Evolutionary conservation across 768 basidiomycete genomes (phyloP).

Genomic region (Pleurotus cornucopiae): DNA sequence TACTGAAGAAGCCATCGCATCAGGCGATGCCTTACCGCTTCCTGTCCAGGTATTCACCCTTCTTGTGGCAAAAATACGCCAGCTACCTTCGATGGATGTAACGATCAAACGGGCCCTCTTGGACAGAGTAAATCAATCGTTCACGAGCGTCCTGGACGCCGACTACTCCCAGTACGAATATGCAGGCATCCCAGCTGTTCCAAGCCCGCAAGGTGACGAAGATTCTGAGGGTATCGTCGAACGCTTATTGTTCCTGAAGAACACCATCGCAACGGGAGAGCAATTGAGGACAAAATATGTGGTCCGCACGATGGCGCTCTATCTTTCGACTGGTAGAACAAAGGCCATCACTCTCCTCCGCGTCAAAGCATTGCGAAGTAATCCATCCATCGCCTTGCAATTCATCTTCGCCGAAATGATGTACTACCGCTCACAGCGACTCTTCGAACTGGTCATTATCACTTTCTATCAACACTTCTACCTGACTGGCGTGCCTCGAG

Average conservation of each 20-base stretch:
- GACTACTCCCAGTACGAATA: slow-evolving; percentile 8
- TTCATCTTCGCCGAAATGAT: slow-evolving; percentile 39
- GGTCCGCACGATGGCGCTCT: slow-evolving; percentile 29
- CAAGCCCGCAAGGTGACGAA: slow-evolving; percentile 12
- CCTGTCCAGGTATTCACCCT: not conserved
- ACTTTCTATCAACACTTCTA: slow-evolving; percentile 51
- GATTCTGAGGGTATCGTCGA: slow-evolving; percentile 20
- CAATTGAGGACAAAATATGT: slow-evolving; percentile 10
- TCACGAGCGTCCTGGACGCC: not conserved
- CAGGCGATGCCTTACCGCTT: not conserved
- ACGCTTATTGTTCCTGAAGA: slow-evolving; percentile 11
- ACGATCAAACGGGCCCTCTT: not conserved
- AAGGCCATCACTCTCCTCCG: slow-evolving; percentile 29
- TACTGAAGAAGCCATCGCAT: not conserved
- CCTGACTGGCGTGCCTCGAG: slow-evolving; percentile 46
- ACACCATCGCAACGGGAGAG: slow-evolving; percentile 21
- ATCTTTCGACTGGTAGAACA: slow-evolving; percentile 28
- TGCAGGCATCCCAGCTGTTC: not conserved
- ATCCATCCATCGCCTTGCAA: not conserved
- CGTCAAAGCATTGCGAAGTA: slow-evolving; percentile 20
- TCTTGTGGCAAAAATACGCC: not conserved
- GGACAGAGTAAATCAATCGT: slow-evolving; percentile 10
- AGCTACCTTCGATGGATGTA: not conserved
- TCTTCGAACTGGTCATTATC: slow-evolving; percentile 30
- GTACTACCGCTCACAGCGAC: slow-evolving; percentile 25